Evolutionary conservation across 805 yeast genomes (phyloP).

Genomic region (Naumovozyma castellii): DNA sequence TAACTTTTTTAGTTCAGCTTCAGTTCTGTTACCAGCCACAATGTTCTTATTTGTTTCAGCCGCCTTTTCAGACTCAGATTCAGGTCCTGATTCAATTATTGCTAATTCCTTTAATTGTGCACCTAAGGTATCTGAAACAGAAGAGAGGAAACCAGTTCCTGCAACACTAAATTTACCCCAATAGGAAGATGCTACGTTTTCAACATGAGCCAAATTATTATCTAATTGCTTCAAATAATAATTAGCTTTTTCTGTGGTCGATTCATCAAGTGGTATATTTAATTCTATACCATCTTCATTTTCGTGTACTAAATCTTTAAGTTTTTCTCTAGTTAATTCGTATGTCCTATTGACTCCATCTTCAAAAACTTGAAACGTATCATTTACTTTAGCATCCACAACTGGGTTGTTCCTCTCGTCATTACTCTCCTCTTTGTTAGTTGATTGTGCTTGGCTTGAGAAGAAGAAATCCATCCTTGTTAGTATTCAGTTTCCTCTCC

Average conservation of each 20-base stretch:
- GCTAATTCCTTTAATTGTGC: slow-evolving; percentile 13
- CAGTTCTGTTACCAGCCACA: slow-evolving; percentile 46
- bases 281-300: slow-evolving; percentile 22
- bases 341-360: slow-evolving; percentile 35
- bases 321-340: slow-evolving; percentile 8
- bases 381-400: slow-evolving; percentile 39
- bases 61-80: slow-evolving; percentile 7
- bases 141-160: slow-evolving; percentile 22
- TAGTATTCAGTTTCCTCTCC: too few relatives aligned
- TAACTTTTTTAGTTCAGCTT: slow-evolving; percentile 50
- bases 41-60: slow-evolving; percentile 27
- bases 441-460: neutral
- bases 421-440: neutral
- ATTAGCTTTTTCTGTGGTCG: slow-evolving; percentile 39
- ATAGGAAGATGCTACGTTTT: slow-evolving; percentile 49
- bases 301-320: slow-evolving; percentile 8
- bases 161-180: slow-evolving; percentile 22
- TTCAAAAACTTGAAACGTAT: slow-evolving; percentile 41
- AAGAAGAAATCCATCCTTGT: neutral
- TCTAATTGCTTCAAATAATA: slow-evolving; percentile 64
- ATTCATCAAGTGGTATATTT: slow-evolving; percentile 16
- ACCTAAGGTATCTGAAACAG: slow-evolving; percentile 16
- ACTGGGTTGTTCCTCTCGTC: neutral
- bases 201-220: slow-evolving; percentile 62
- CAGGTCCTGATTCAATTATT: slow-evolving; percentile 2